A percentile compares a stretch with the other conserved stretches of the same genome.
Evolutionary conservation across 495 filamentous ascomycete genomes (phyloP).

Genomic region (Aspergillus haitiensis): DNA sequence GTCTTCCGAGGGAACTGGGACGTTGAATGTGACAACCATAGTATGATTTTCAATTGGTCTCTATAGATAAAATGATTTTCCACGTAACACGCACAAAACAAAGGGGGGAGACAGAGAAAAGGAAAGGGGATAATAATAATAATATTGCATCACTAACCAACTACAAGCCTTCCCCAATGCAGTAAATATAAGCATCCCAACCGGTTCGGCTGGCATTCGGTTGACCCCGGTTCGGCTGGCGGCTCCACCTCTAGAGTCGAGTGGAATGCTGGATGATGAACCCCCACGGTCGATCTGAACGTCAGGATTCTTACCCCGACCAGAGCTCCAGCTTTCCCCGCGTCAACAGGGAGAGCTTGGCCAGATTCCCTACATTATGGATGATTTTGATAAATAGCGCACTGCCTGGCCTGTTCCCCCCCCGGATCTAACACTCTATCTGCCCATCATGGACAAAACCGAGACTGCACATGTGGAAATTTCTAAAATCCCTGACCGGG

Average conservation of each 20-base stretch:
- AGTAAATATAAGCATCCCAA: background rate
- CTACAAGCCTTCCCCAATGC: too few relatives aligned
- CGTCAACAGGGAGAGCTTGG: too few relatives aligned
- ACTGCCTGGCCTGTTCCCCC: background rate
- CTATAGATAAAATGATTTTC: too few relatives aligned
- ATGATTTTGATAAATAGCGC: too few relatives aligned
- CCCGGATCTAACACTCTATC: background rate
- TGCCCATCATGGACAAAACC: slow-evolving; percentile 5
- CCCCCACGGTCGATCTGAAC: background rate
- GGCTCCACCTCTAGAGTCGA: slow-evolving; percentile 7
- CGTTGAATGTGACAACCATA: slow-evolving; percentile 4
- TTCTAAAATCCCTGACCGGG: background rate
- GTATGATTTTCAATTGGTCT: background rate
- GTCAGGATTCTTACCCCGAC: too few relatives aligned
- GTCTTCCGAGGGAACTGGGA: slow-evolving; percentile 4
- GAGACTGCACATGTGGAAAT: slow-evolving; percentile 3
- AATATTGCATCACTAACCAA: too few relatives aligned
- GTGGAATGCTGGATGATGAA: background rate
- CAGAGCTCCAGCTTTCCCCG: too few relatives aligned
- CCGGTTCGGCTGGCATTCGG: slow-evolving; percentile 11
- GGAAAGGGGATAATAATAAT: too few relatives aligned
- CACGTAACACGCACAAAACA: too few relatives aligned
- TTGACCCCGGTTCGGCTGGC: slow-evolving; percentile 11
- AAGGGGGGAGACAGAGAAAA: too few relatives aligned
- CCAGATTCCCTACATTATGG: too few relatives aligned